phyloP scores from a whole-genome alignment of 495 filamentous ascomycete species.

The Penicillium lagena region DNA sequence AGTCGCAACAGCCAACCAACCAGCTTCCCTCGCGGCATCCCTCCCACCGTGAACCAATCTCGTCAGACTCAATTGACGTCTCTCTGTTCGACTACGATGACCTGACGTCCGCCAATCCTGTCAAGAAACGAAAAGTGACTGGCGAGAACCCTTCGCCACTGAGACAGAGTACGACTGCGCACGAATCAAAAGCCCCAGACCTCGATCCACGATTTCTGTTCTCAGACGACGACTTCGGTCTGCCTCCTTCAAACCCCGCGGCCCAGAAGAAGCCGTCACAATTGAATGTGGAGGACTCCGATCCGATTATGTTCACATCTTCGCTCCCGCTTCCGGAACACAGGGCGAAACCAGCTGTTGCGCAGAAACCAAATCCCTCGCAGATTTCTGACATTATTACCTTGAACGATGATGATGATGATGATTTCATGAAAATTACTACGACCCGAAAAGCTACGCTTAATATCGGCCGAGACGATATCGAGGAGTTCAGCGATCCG shows the following conservation, averaged over 20 bases:
- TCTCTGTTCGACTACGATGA: conserved; percentile 29
- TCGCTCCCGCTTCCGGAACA: conserved; percentile 26
- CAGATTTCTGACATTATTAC: conserved; percentile 20
- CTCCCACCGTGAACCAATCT: conserved; percentile 14
- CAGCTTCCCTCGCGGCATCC: conserved; percentile 5
- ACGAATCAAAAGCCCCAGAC: neutral
- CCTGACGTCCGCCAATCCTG: conserved; percentile 16
- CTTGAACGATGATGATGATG: conserved; percentile 33
- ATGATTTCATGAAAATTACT: conserved; percentile 9
- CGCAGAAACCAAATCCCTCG: conserved; percentile 1
- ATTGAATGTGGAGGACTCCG: conserved; percentile 28
- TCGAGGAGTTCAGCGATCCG: conserved; percentile 36
- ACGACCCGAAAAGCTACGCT: neutral
- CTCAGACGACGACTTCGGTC: conserved; percentile 29
- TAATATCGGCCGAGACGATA: conserved; percentile 15
- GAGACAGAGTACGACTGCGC: neutral
- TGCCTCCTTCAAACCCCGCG: conserved; percentile 14
- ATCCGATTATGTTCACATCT: conserved; percentile 51
- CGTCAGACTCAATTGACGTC: conserved; percentile 47
- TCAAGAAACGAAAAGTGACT: conserved; percentile 39
- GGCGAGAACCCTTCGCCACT: conserved; percentile 8
- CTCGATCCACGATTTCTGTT: conserved; percentile 22
- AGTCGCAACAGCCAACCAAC: conserved; percentile 1
- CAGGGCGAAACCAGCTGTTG: neutral
- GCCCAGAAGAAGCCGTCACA: conserved; percentile 4